These are phyloP conservation scores for Collybia nuda DNA, from an alignment of 768 basidiomycete genomes.

Conservation along the genomic window DNA sequence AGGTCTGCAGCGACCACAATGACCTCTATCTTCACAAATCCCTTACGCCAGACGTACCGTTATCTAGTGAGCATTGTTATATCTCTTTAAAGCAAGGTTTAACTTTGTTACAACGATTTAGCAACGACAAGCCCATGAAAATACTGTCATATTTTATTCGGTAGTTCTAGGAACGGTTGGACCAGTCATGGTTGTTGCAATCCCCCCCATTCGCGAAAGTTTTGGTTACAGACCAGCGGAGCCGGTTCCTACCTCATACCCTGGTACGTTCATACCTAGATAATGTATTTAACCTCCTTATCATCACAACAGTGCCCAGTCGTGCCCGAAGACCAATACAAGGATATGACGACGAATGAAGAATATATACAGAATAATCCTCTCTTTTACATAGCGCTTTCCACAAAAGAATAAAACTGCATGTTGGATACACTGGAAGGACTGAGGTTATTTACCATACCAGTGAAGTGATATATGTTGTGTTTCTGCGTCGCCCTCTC, in stretches of 20 bases:
- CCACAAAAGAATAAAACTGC: background rate
- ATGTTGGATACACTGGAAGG: background rate
- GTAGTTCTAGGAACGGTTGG: constrained; percentile 72
- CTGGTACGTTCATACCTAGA: constrained; percentile 50
- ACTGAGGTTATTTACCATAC: too few species aligned
- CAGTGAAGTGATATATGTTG: too few species aligned
- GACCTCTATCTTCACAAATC: constrained; percentile 46
- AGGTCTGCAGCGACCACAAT: constrained; percentile 13
- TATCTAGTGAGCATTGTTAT: constrained; percentile 34
- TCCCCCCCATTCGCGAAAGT: constrained; percentile 79
- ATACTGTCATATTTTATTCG: constrained; percentile 89
- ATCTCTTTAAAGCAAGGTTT: too few species aligned
- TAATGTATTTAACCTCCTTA: background rate
- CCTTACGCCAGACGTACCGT: constrained; percentile 54
- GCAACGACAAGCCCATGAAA: constrained; percentile 92
- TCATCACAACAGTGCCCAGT: constrained; percentile 54
- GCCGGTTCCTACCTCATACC: constrained; percentile 74
- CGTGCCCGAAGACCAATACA: constrained; percentile 65
- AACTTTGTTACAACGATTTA: constrained; percentile 23
- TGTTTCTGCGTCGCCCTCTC: too few species aligned
- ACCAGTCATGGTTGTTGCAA: constrained; percentile 66
- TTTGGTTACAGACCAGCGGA: constrained; percentile 73
- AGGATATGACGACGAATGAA: constrained; percentile 70
- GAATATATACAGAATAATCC: background rate
- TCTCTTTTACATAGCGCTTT: too few species aligned